Evolutionary conservation across 1,284 basidiomycete genomes (phyloP).

Genomic region (Melampsora americana): DNA sequence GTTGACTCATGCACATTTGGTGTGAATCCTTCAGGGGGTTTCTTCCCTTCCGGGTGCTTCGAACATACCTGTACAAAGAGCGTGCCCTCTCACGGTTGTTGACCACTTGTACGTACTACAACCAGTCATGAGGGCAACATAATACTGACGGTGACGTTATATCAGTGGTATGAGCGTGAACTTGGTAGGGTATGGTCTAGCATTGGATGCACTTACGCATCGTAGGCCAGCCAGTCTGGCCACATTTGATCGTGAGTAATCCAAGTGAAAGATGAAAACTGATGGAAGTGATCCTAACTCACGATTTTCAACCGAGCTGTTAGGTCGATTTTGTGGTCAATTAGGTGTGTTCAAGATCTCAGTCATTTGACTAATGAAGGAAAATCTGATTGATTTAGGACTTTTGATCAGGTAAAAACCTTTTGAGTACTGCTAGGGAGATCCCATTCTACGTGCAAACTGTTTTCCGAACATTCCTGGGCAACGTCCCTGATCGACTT

Average conservation of each 20-base stretch:
- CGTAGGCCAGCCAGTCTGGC: constrained; percentile 9
- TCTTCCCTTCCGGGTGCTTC: constrained; percentile 22
- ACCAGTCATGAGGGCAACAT: not conserved
- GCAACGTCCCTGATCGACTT: not conserved
- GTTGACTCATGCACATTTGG: too few species aligned
- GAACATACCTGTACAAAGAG: constrained; percentile 14
- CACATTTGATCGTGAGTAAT: constrained; percentile 24
- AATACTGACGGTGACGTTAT: too few species aligned
- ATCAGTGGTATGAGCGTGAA: not conserved
- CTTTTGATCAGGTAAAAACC: not conserved
- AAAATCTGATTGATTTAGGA: not conserved
- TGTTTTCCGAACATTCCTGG: too few species aligned
- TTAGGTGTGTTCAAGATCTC: too few species aligned
- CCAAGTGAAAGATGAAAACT: not conserved
- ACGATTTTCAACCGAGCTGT: not conserved
- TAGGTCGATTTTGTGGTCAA: constrained; percentile 9
- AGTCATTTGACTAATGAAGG: too few species aligned
- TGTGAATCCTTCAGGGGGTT: constrained; percentile 6
- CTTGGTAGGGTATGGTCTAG: constrained; percentile 22
- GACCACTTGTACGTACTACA: constrained; percentile 28
- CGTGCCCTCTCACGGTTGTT: not conserved
- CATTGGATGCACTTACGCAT: constrained; percentile 22
- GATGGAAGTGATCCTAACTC: not conserved
- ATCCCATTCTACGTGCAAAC: not conserved
- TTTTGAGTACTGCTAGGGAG: not conserved